Percentiles rank a stretch among this genome's conserved stretches.
Evolutionary conservation across 371 early-diverging fungal species (phyloP).

Genomic region (Mortierella sp.): DNA sequence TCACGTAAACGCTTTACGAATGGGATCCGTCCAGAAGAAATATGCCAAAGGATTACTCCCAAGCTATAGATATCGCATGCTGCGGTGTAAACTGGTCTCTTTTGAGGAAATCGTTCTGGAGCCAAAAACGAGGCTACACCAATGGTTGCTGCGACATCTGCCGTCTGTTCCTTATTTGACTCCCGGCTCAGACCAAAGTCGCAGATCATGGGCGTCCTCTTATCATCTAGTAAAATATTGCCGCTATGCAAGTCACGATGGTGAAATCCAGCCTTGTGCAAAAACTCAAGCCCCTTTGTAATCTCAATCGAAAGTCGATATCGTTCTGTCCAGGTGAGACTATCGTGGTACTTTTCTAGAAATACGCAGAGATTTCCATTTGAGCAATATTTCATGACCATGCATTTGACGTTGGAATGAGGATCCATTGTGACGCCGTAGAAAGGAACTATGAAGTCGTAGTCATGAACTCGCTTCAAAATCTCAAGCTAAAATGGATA

Average conservation of each 20-base stretch:
- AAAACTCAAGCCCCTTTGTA: slow-evolving; percentile 54
- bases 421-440: slow-evolving; percentile 52
- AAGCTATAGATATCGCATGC: slow-evolving; percentile 54
- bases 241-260: slow-evolving; percentile 55
- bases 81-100: slow-evolving; percentile 44
- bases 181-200: slow-evolving; percentile 52
- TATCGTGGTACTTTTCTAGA: slow-evolving; percentile 38
- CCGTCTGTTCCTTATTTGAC: slow-evolving; percentile 33
- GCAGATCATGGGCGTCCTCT: slow-evolving; percentile 52
- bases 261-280: slow-evolving; percentile 57
- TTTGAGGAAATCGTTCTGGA: slow-evolving; percentile 45
- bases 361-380: slow-evolving; percentile 45
- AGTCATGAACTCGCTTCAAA: slow-evolving; percentile 54
- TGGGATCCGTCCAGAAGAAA: slow-evolving; percentile 53
- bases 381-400: slow-evolving; percentile 55
- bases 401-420: slow-evolving; percentile 37
- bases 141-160: slow-evolving; percentile 39
- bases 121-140: slow-evolving; percentile 55
- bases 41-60: slow-evolving; percentile 58
- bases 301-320: slow-evolving; percentile 52
- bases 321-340: slow-evolving; percentile 49
- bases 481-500: slow-evolving; percentile 45
- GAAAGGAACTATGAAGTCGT: slow-evolving; percentile 52
- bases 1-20: slow-evolving; percentile 42
- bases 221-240: slow-evolving; percentile 55